phyloP scores from a whole-genome alignment of 805 yeast genomes.

The Komagataella populi region DNA sequence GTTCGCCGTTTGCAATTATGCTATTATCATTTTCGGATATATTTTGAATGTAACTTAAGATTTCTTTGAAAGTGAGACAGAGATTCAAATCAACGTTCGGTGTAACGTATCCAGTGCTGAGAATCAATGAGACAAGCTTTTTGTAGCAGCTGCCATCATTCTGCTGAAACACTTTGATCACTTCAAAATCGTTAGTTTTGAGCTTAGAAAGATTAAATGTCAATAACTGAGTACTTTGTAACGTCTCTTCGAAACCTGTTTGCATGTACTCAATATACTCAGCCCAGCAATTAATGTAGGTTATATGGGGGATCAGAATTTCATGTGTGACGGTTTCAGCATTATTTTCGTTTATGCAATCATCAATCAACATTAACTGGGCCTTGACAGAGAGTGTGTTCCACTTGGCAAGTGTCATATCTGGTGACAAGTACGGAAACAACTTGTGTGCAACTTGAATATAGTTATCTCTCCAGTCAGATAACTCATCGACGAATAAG shows the following conservation, averaged over 20 bases:
- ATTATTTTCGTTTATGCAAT: conserved; percentile 1
- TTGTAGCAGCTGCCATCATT: neutral
- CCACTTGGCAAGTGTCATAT: conserved; percentile 10
- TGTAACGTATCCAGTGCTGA: neutral
- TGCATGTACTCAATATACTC: neutral
- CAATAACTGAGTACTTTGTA: neutral
- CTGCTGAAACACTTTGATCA: neutral
- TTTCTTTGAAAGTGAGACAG: neutral
- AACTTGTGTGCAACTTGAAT: conserved; percentile 11
- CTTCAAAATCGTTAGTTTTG: neutral
- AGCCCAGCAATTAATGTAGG: neutral
- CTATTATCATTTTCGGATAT: neutral
- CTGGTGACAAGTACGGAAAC: conserved; percentile 5
- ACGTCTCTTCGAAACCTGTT: neutral
- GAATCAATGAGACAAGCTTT: neutral
- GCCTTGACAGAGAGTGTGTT: conserved; percentile 8
- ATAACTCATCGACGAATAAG: conserved; percentile 2
- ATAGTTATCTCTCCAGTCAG: conserved; percentile 6
- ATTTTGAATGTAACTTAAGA: neutral
- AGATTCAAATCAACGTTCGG: neutral
- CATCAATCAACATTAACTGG: conserved; percentile 8
- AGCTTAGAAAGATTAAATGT: neutral
- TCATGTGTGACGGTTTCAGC: neutral
- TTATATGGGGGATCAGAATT: neutral
- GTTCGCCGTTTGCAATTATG: neutral